Conservation (phyloP, 257 asterid species). For the Solanum chmielewskii region DNA sequence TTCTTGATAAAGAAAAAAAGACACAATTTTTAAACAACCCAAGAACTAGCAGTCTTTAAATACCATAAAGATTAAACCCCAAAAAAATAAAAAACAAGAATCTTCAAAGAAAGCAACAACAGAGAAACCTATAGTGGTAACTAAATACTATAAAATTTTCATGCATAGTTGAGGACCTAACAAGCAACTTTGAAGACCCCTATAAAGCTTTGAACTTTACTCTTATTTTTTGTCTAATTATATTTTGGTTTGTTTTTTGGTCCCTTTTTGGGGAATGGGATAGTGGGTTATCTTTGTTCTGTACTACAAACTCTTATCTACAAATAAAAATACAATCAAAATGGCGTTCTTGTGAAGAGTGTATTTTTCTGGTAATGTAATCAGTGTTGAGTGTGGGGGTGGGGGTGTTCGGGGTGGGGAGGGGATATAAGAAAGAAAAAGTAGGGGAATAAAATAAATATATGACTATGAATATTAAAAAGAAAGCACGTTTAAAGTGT, state of each 20-base stretch:
- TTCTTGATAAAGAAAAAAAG: background rate
- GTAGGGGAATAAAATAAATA: background rate
- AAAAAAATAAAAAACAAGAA: background rate
- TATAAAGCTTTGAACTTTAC: background rate
- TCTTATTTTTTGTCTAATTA: background rate
- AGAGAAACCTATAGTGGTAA: background rate
- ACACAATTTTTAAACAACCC: conserved; percentile 6
- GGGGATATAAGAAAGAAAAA: conserved; percentile 9
- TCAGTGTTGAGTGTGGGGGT: background rate
- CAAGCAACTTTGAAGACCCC: background rate
- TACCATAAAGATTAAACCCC: background rate
- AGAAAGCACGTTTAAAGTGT: background rate
- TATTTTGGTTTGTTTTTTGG: background rate
- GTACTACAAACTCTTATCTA: conserved; percentile 3
- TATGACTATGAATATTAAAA: background rate
- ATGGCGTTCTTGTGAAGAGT: conserved; percentile 10
- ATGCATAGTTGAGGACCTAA: conserved; percentile 2
- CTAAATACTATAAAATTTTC: background rate
- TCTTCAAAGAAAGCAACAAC: background rate
- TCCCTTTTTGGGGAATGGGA: background rate
- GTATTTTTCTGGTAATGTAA: conserved; percentile 6
- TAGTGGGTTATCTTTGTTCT: background rate
- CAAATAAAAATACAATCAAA: background rate
- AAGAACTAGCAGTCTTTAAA: conserved; percentile 17
- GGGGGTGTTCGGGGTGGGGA: too few species aligned